A percentile compares a stretch with the other conserved stretches of the same genome.
Conservation (phyloP, 768 basidiomycete species). For the Daedaleopsis sinensis region DNA sequence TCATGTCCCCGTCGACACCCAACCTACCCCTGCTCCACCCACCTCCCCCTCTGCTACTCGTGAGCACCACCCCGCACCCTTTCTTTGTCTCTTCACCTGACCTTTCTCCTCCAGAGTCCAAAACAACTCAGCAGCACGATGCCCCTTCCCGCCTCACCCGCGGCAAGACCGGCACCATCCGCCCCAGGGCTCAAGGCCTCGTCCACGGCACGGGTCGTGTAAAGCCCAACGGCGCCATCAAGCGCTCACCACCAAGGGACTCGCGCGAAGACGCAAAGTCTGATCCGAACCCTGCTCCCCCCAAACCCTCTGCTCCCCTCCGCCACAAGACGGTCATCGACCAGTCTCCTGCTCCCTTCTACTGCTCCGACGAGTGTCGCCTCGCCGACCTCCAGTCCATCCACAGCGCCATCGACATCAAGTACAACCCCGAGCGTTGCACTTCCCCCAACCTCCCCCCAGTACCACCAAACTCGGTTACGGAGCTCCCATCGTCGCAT, state of each 20-base stretch:
- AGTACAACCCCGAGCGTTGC: conserved; percentile 46
- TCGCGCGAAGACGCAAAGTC: conserved; percentile 26
- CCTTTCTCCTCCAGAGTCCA: conserved; percentile 26
- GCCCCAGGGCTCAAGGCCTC: conserved; percentile 50
- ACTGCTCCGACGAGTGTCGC: conserved; percentile 82
- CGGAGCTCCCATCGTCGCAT: conserved; percentile 30
- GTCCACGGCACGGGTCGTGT: conserved; percentile 68
- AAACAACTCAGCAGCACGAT: conserved; percentile 28
- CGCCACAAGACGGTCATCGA: conserved; percentile 75
- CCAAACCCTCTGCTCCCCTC: conserved; percentile 36
- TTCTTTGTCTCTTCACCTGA: conserved; percentile 12
- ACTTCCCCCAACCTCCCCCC: conserved; percentile 42
- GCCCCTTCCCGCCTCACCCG: conserved; percentile 30
- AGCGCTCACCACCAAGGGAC: conserved; percentile 35
- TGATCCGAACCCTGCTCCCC: conserved; percentile 26
- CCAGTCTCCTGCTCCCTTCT: conserved; percentile 77
- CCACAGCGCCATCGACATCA: conserved; percentile 44
- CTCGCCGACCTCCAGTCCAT: conserved; percentile 54
- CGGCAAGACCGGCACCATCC: conserved; percentile 40
- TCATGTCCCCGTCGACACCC: conserved; percentile 47
- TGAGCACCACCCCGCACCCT: conserved; percentile 30
- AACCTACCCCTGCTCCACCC: conserved; percentile 36
- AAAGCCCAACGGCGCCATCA: conserved; percentile 59
- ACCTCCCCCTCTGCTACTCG: conserved; percentile 40
- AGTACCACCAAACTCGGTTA: conserved; percentile 43